Evolutionary conservation across 148 eudicot genomes (phyloP), one percentile per base, ranked within the genome.

Genomic region (Cornus florida): DNA sequence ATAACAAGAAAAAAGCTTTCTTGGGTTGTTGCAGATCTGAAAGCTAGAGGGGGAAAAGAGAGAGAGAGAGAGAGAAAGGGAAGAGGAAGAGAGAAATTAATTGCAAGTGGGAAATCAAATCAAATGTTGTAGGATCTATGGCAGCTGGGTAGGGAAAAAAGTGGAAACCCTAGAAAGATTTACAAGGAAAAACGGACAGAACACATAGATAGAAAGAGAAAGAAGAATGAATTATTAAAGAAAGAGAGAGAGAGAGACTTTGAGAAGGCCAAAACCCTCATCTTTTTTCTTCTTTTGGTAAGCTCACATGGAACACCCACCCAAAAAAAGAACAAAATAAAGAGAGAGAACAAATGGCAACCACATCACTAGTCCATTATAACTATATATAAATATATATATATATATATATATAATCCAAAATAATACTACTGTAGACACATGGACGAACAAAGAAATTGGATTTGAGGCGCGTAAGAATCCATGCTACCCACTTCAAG

Each of bases 251-350:
- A 77, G 78, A 39, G 7, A 75, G 73, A 72, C 76, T 62, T 67
- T 31, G 11, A 14, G 66, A 76, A 41, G 74, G 73, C 75, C 77
- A 74, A 74, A 60, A 85, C 82, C 89, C 91, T 86, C 84, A 80
- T 84, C 87, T 82, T 81, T 43, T 86, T 88, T 84, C 91, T 88
- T 78, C 82, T 88, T 88, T 88, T 88, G 81, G 91, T 76, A 86
- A 77, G 56, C 74, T 35, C 16, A 20, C 23, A 69, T 50, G 75
- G 17, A 66, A 85, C 23, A 75, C 68, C 71, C 75, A 74, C 60
- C 83, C 86, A 53, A 83, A 86, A 82, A 75, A 82, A 78, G 79
- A 60, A 84, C 68, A 69, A 50, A 65, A 14, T 3, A 13, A 35
- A 57, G 4, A 62, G 9, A 62, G 23, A 62, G 9, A 62, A 20